Evolutionary conservation across 140 eudicot species (phyloP).

Genomic region (Bidens hawaiensis): DNA sequence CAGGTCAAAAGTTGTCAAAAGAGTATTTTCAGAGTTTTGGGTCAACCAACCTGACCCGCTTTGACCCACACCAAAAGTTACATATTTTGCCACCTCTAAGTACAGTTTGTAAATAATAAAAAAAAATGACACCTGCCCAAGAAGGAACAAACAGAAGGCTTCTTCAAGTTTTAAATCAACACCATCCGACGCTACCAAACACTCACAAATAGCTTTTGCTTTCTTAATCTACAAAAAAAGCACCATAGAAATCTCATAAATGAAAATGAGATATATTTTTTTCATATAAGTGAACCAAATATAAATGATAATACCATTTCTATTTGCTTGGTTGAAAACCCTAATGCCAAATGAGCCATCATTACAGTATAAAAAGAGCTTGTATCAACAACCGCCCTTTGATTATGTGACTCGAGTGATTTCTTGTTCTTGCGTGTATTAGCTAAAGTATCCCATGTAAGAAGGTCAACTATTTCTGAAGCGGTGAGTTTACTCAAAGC

Average conservation of each 20-base stretch:
- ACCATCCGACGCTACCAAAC: constrained; percentile 81
- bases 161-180: constrained; percentile 86
- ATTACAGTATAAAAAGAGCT: constrained; percentile 65
- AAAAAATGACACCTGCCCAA: constrained; percentile 76
- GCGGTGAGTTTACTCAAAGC: constrained; percentile 82
- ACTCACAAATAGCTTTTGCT: constrained; percentile 71
- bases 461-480: constrained; percentile 82
- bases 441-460: constrained; percentile 82
- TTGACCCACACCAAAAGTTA: neutral
- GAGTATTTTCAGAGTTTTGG: neutral
- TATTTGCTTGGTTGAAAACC: constrained; percentile 79
- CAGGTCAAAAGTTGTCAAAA: neutral
- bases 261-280: neutral
- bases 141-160: constrained; percentile 78
- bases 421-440: constrained; percentile 72
- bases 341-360: constrained; percentile 90
- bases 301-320: constrained; percentile 60
- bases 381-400: constrained; percentile 73
- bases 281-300: constrained; percentile 1
- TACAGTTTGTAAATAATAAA: neutral
- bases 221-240: constrained; percentile 53
- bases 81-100: neutral
- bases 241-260: neutral
- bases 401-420: constrained; percentile 87
- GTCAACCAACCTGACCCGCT: neutral